phyloP scores from a whole-genome alignment of 192 early-diverging fungal genomes.

The Coemansia sp. region DNA sequence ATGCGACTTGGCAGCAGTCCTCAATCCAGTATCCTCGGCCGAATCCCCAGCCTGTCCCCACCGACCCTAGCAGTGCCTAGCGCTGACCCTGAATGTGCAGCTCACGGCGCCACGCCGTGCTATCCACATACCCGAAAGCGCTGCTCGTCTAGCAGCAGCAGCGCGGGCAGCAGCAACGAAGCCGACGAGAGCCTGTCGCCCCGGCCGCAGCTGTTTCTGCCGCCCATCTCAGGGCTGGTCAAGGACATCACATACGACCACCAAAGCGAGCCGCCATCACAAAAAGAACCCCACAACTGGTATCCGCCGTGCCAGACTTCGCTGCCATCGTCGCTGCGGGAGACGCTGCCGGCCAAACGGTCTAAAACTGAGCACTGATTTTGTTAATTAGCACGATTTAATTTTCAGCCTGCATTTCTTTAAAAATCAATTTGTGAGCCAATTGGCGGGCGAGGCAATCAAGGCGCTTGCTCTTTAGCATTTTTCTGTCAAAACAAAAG shows the following conservation, averaged over 20 bases:
- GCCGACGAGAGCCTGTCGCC: conserved; percentile 7
- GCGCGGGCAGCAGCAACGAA: conserved; percentile 6
- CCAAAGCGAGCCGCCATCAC: neutral
- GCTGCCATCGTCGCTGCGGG: conserved; percentile 40
- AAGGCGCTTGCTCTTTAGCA: too few relatives aligned
- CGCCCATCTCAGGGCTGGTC: conserved; percentile 34
- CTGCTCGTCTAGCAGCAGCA: conserved; percentile 20
- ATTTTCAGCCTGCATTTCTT: too few relatives aligned
- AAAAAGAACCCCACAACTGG: neutral
- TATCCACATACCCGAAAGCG: conserved; percentile 9
- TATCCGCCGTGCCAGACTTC: neutral
- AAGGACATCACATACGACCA: conserved; percentile 7
- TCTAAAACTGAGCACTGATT: neutral
- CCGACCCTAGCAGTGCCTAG: conserved; percentile 5
- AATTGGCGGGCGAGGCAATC: too few relatives aligned
- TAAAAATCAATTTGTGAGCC: too few relatives aligned
- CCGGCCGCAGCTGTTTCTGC: conserved; percentile 20
- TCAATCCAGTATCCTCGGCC: conserved; percentile 19
- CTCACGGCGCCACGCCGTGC: neutral
- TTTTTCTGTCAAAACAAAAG: too few relatives aligned
- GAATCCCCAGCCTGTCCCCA: conserved; percentile 45
- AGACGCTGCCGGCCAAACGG: conserved; percentile 37
- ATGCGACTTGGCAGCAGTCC: conserved; percentile 37
- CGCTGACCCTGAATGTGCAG: neutral
- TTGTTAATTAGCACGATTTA: too few relatives aligned